A percentile compares a stretch with the other conserved stretches of the same genome.
phyloP scores from a whole-genome alignment of 2,329 filamentous ascomycete genomes.

The Xylariaceae sp. region DNA sequence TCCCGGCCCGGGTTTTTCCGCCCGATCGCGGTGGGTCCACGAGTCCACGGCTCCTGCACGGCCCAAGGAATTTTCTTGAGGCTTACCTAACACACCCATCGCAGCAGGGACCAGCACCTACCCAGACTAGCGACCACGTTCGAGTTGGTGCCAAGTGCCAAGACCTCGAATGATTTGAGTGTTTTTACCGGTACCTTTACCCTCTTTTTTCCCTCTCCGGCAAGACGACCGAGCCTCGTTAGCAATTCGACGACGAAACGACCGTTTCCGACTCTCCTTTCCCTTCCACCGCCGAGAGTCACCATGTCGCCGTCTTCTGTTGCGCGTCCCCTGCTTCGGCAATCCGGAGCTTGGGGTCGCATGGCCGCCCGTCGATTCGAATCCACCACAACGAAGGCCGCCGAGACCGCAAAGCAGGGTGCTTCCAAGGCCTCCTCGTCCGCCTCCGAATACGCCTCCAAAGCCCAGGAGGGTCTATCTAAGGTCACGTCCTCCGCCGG shows the following conservation, averaged over 20 bases:
- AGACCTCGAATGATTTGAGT: constrained; percentile 36
- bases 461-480: constrained; percentile 78
- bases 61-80: constrained; percentile 23
- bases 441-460: constrained; percentile 48
- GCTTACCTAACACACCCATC: constrained; percentile 18
- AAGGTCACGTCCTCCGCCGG: constrained; percentile 77
- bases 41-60: too few relatives aligned
- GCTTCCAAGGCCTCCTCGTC: constrained; percentile 40
- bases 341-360: constrained; percentile 38
- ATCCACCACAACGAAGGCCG: constrained; percentile 45
- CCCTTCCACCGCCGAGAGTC: constrained; percentile 6
- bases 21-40: constrained; percentile 15
- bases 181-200: constrained; percentile 32
- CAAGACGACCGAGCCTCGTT: constrained; percentile 25
- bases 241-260: constrained; percentile 24
- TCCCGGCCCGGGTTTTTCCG: constrained; percentile 33
- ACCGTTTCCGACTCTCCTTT: neutral
- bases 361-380: constrained; percentile 55
- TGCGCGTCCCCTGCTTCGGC: constrained; percentile 34
- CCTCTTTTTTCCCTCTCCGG: constrained; percentile 33
- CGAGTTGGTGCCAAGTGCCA: constrained; percentile 4
- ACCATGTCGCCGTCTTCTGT: constrained; percentile 34
- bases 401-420: constrained; percentile 34
- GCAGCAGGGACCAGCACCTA: neutral
- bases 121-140: constrained; percentile 8